phyloP scores from a whole-genome alignment of 345 rosid species.

The Corchorus olitorius region DNA sequence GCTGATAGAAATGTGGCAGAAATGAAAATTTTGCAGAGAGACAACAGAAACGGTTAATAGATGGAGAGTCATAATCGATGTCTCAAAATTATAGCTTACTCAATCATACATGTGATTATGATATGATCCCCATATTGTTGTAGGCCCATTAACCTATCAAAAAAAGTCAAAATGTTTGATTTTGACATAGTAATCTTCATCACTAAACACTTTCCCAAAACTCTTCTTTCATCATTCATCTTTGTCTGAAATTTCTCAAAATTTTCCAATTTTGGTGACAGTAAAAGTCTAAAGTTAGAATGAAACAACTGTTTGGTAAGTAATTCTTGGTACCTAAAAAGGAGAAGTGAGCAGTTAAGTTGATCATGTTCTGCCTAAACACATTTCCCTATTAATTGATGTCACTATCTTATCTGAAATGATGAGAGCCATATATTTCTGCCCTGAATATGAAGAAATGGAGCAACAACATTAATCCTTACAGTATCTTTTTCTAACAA shows the following conservation, averaged over 20 bases:
- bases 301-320: not conserved
- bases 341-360: not conserved
- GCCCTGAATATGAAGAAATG: not conserved
- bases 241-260: not conserved
- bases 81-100: slow-evolving; percentile 20
- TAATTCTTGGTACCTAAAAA: not conserved
- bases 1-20: slow-evolving; percentile 14
- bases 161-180: slow-evolving; percentile 2
- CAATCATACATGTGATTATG: slow-evolving; percentile 34
- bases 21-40: not conserved
- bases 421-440: not conserved
- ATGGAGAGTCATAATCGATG: slow-evolving; percentile 18
- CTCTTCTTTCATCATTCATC: not conserved
- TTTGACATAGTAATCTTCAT: not conserved
- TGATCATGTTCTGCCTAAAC: not conserved
- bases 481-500: not conserved
- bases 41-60: slow-evolving; percentile 23
- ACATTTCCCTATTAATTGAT: not conserved
- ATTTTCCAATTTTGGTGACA: not conserved
- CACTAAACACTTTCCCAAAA: not conserved
- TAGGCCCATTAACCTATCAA: slow-evolving; percentile 10
- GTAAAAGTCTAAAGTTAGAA: not conserved
- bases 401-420: not conserved
- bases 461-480: not conserved
- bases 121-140: slow-evolving; percentile 21